Evolutionary conservation across 768 basidiomycete genomes (phyloP), one percentile per base, ranked within the genome.

Genomic region (Filobasidium floriforme): DNA sequence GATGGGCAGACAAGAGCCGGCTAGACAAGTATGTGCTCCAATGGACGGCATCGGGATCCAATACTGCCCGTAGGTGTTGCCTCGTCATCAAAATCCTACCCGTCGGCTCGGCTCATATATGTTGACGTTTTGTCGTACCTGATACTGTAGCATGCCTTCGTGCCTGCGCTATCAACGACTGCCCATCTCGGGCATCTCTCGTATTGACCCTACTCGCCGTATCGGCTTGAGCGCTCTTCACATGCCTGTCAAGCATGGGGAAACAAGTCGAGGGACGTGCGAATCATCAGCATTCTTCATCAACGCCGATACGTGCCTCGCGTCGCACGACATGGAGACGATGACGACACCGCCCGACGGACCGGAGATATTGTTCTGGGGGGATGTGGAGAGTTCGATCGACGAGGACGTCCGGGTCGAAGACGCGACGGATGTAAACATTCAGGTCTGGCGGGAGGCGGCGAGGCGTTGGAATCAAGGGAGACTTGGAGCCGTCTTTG

Each of bases 341-440:
- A 41, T 22, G 43, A 41, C 2, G 12, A 44, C 1, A 9, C 65
- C 63, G 18, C 41, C 32, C 3, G 41, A 41, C 1, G 41, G 51
- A 19, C 22, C 81, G 57, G 89, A 94, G 76, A 87, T 97, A 70
- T 81, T 97, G 43, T 97, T 97, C 79, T 94, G 96, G 71, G 94
- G 94, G 0, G 92, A 94, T 78, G 87, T 96, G 67, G 90, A 93
- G 73, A 89, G 90, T 11, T 41, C 37, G 11, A 59, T 67, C 7
- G 70, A 67, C 44, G 54, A 44, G 19, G 57, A 59, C n/a, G 44
- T 29, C 4, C 59, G 66, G 19, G 62, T 65, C 22, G 44, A 46
- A 11, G 63, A 63, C 1, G 64, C 63, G 64, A 28, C 59, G 77
- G 80, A 15, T 5, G 82, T 80, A 60, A 93, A 87, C 44, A 81